These are phyloP conservation scores for Flaveria bidentis DNA, from an alignment of 129 eudicot species.

Conservation along the genomic window DNA sequence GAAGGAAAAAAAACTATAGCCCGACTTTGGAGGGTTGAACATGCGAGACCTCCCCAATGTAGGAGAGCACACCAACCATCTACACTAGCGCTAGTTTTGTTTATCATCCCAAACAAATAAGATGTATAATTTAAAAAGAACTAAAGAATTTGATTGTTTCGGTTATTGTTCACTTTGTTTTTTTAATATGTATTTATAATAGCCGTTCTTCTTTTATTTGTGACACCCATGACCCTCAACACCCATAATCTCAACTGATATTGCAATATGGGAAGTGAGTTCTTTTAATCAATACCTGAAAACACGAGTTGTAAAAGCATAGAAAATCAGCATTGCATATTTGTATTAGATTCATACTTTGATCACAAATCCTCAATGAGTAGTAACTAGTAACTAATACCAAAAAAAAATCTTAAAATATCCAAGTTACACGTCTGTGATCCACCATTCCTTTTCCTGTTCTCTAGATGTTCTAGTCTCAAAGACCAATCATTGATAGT, in stretches of 20 bases:
- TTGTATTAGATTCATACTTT: neutral
- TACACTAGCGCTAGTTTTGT: no score
- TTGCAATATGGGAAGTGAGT: constrained; percentile 1
- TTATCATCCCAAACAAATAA: no score
- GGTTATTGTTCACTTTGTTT: no score
- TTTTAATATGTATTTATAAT: neutral
- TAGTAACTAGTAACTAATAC: neutral
- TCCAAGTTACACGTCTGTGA: neutral
- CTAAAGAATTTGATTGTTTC: no score
- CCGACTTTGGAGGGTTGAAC: no score
- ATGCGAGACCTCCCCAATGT: no score
- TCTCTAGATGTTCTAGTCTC: neutral
- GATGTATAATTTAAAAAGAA: no score
- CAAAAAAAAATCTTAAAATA: neutral
- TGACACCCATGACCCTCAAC: neutral
- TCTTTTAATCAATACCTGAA: constrained; percentile 3
- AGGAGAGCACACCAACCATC: no score
- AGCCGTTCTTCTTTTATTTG: neutral
- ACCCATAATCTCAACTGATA: neutral
- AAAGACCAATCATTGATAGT: neutral
- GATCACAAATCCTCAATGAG: constrained; percentile 3
- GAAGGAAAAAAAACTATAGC: no score
- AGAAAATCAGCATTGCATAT: neutral
- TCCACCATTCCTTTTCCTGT: neutral
- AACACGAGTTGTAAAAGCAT: neutral